These are phyloP conservation scores for Epicoccum nigrum DNA, from an alignment of 2,329 filamentous ascomycete species.

Conservation along the genomic window DNA sequence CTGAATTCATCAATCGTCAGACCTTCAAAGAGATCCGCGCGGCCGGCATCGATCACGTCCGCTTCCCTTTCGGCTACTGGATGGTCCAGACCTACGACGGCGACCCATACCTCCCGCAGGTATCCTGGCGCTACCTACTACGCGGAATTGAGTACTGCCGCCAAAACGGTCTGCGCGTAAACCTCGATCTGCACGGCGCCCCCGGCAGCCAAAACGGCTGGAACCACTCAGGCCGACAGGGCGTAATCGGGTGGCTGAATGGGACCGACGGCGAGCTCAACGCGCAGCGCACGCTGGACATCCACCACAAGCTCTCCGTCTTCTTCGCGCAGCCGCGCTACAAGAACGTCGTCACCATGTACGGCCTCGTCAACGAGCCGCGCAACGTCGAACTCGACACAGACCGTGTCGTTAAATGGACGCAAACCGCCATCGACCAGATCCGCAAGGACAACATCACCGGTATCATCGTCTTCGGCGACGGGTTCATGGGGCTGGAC, in stretches of 20 bases:
- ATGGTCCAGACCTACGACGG: conserved; percentile 81
- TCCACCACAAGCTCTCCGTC: conserved; percentile 83
- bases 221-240: conserved; percentile 91
- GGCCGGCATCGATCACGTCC: conserved; percentile 94
- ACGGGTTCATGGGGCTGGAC: conserved; percentile 88
- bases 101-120: conserved; percentile 86
- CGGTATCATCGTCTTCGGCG: conserved; percentile 81
- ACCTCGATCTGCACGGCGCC: conserved; percentile 89
- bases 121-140: conserved; percentile 91
- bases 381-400: conserved; percentile 74
- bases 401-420: conserved; percentile 78
- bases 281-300: conserved; percentile 78
- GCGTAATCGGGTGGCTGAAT: conserved; percentile 84
- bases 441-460: conserved; percentile 78
- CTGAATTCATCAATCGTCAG: conserved; percentile 81
- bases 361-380: conserved; percentile 94
- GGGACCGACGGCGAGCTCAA: conserved; percentile 84
- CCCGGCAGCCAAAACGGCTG: conserved; percentile 96
- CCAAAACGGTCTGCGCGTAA: conserved; percentile 88
- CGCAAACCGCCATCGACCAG: conserved; percentile 70
- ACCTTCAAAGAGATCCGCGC: conserved; percentile 84
- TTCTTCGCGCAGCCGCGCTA: conserved; percentile 96
- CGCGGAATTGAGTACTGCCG: conserved; percentile 92
- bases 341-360: conserved; percentile 88
- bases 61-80: conserved; percentile 96